Percentiles rank a stretch among this genome's conserved stretches.
Conservation (phyloP, 495 filamentous ascomycete genomes). For the Hypoxylon perforatum region DNA sequence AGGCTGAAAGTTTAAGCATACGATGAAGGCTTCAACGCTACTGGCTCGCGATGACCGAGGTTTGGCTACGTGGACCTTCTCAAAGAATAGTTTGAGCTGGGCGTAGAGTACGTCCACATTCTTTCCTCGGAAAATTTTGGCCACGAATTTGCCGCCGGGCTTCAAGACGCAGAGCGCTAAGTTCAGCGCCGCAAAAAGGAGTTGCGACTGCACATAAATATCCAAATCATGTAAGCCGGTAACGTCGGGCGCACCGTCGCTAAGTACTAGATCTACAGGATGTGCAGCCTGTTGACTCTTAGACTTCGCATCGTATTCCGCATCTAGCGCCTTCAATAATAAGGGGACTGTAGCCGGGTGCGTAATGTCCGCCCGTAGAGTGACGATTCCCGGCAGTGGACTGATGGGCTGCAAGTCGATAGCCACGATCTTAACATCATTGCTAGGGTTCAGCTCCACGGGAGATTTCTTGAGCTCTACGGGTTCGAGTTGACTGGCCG, state of each 20-base stretch:
- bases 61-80: slow-evolving; percentile 88
- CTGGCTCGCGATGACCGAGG: slow-evolving; percentile 92
- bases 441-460: slow-evolving; percentile 62
- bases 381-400: slow-evolving; percentile 89
- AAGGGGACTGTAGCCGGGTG: slow-evolving; percentile 94
- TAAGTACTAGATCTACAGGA: slow-evolving; percentile 90
- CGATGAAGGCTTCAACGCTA: slow-evolving; percentile 95
- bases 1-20: slow-evolving; percentile 86
- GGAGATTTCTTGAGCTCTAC: slow-evolving; percentile 11
- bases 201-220: slow-evolving; percentile 95
- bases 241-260: slow-evolving; percentile 95
- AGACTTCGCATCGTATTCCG: slow-evolving; percentile 69
- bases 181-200: slow-evolving; percentile 93
- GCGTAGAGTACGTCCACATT: slow-evolving; percentile 94
- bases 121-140: slow-evolving; percentile 94
- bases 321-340: slow-evolving; percentile 84
- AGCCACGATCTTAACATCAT: slow-evolving; percentile 91
- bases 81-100: slow-evolving; percentile 90
- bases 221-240: slow-evolving; percentile 97
- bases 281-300: slow-evolving; percentile 64
- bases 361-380: slow-evolving; percentile 93
- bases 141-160: slow-evolving; percentile 94
- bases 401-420: slow-evolving; percentile 97
- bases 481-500: slow-evolving; percentile 42
- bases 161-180: slow-evolving; percentile 90